Evolutionary conservation across 1,284 basidiomycete species (phyloP).

Genomic region (Rhodotorula sp.): DNA sequence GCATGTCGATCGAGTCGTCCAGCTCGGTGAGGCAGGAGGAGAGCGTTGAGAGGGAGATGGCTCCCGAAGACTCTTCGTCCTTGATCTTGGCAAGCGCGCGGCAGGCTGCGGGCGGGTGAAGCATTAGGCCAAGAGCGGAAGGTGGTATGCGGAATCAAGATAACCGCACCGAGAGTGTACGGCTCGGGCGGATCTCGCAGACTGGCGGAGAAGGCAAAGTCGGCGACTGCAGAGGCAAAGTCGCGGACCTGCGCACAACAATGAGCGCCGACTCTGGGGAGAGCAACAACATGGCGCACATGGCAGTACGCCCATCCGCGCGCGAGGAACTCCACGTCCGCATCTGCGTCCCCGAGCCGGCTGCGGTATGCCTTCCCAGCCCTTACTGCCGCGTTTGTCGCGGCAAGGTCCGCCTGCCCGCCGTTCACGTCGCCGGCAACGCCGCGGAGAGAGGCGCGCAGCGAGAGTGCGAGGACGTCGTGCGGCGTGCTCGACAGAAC

Average conservation of each 20-base stretch:
- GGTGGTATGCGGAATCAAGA: background rate
- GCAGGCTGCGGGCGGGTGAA: slow-evolving; percentile 11
- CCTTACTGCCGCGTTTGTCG: slow-evolving; percentile 20
- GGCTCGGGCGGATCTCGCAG: slow-evolving; percentile 27
- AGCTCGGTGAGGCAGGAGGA: slow-evolving; percentile 8
- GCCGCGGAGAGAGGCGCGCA: slow-evolving; percentile 19
- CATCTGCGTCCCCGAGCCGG: slow-evolving; percentile 30
- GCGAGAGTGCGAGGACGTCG: slow-evolving; percentile 32
- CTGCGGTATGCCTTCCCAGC: slow-evolving; percentile 20
- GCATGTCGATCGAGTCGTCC: slow-evolving; percentile 15
- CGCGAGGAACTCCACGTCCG: slow-evolving; percentile 40
- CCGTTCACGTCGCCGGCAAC: slow-evolving; percentile 13
- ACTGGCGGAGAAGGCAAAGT: slow-evolving; percentile 19
- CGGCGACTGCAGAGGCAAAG: slow-evolving; percentile 18
- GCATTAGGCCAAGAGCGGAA: background rate
- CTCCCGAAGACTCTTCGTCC: slow-evolving; percentile 6
- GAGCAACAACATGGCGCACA: background rate
- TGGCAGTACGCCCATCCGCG: slow-evolving; percentile 16
- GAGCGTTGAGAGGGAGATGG: background rate
- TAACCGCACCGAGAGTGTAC: slow-evolving; percentile 18
- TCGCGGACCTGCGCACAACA: slow-evolving; percentile 20
- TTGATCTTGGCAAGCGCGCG: slow-evolving; percentile 29
- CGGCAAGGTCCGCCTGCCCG: slow-evolving; percentile 24
- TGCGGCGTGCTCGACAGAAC: slow-evolving; percentile 10
- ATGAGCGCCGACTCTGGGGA: too few relatives aligned